Percentiles rank a stretch among this genome's conserved stretches.
Evolutionary conservation across 179 eudicot species (phyloP).

Genomic region (Patellifolia procumbens): DNA sequence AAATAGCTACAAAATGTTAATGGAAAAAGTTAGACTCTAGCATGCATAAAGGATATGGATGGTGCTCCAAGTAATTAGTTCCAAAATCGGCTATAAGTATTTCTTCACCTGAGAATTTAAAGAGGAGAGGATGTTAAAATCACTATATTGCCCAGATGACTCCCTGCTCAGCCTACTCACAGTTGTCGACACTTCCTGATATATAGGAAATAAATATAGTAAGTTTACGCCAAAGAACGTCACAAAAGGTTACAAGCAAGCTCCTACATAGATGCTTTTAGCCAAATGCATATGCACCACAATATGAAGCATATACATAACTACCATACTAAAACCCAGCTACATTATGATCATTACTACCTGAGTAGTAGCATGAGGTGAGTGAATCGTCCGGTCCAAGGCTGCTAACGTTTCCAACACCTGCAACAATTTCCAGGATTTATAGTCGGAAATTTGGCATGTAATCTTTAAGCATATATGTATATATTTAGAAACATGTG

Average conservation of each 20-base stretch:
- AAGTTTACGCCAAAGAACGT: constrained; percentile 6
- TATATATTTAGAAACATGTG: constrained; percentile 16
- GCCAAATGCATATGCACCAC: background rate
- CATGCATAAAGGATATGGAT: background rate
- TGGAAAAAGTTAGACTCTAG: constrained; percentile 24
- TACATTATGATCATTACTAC: constrained; percentile 35
- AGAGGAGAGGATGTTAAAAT: constrained; percentile 89
- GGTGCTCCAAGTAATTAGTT: background rate
- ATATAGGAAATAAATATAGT: background rate
- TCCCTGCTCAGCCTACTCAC: constrained; percentile 79
- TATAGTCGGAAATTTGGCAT: background rate
- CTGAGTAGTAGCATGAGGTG: constrained; percentile 99
- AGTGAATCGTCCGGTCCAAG: constrained; percentile 90
- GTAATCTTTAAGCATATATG: background rate
- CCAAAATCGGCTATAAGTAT: constrained; percentile 10
- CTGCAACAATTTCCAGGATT: constrained; percentile 35
- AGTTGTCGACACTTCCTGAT: constrained; percentile 81
- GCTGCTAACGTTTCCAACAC: constrained; percentile 97
- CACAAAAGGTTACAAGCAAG: constrained; percentile 12
- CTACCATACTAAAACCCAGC: constrained; percentile 1
- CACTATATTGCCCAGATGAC: constrained; percentile 83
- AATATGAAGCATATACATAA: constrained; percentile 6
- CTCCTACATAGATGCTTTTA: constrained; percentile 6
- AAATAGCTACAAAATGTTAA: constrained; percentile 58
- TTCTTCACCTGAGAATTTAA: constrained; percentile 84